Base-by-base conservation (phyloP, 176 grass and related monocot genomes). In the Aegilops longissima region DNA sequence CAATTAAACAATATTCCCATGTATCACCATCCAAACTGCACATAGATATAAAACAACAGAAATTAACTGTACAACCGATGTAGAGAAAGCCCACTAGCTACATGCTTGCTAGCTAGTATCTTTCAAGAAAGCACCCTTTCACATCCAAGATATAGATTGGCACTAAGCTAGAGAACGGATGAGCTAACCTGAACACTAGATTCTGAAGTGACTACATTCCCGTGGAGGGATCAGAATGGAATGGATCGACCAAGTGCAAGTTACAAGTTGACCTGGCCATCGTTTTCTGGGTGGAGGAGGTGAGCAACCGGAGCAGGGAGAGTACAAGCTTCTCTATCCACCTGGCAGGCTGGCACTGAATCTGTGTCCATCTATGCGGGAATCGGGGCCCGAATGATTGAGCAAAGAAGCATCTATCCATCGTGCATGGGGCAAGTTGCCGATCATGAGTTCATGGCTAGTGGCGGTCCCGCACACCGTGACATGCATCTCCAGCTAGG, bases 401-500 rank as follows among this genome's bases (percentile, higher is more conserved):
- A 84, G 76, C 42, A 68, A 61, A 79, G 83, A 51, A 69, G 76
- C 34, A 77, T 77, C 81, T 33, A 42, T 52, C 25, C 25, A 31
- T 31, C 45, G 74, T 77, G 76, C 84, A 82, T 81, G 70, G 59
- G 76, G 31, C 92, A 84, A 89, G 66, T 78, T 68, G 25, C 25
- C 40, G 27, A 31, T 61, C 74, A 49, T 54, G 42, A 49, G 45
- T 49, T 49, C 44, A 20, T 3, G 42, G 13, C 18, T 82, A 91
- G 84, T 88, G 89, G 89, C 89, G 89, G 89, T 91, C 91, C 91
- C 66, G 76, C 77, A 63, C 89, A 73, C 45, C 24, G 42, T 80
- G 82, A 70, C 76, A 88, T 65, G 61, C 70, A 84, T 82, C 14
- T 39, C 36, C 45, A 67, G 29, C 49, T 77, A 73, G 74, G 25